Percentiles rank a stretch among this genome's conserved stretches.
Conservation (phyloP, 208 protist species). For the Leishmania arabica region DNA sequence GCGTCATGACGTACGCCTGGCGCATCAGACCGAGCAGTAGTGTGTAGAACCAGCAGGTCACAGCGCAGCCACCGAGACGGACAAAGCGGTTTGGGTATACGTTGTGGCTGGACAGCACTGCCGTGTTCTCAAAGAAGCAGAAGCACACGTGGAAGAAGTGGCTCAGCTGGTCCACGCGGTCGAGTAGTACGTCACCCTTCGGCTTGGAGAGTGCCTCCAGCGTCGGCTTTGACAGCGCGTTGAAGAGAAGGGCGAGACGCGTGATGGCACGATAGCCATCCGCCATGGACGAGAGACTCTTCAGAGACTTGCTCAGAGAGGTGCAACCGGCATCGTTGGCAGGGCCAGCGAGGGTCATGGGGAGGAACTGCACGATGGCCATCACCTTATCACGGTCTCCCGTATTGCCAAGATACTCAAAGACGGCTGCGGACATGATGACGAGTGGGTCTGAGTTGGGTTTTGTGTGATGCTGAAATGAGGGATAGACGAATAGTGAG, state of each 20-base stretch:
- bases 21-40: conserved; percentile 71
- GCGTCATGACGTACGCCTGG: conserved; percentile 70
- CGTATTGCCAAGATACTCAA: conserved; percentile 69
- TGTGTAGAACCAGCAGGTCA: conserved; percentile 88
- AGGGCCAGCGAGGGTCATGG: conserved; percentile 67
- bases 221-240: conserved; percentile 66
- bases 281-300: conserved; percentile 75
- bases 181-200: conserved; percentile 54
- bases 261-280: conserved; percentile 87
- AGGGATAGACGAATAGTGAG: background rate
- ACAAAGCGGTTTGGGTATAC: conserved; percentile 50
- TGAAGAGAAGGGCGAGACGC: conserved; percentile 79
- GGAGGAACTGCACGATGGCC: conserved; percentile 88
- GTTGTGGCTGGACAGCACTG: conserved; percentile 71
- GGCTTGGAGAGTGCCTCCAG: conserved; percentile 58
- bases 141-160: conserved; percentile 87
- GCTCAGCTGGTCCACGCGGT: conserved; percentile 67
- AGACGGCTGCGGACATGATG: conserved; percentile 50
- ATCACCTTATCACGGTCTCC: conserved; percentile 91
- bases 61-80: conserved; percentile 74
- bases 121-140: conserved; percentile 85
- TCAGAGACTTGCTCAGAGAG: conserved; percentile 65
- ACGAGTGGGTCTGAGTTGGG: background rate
- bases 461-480: background rate
- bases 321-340: conserved; percentile 53